Conservation (phyloP, 805 yeast genomes). For the Pichia paraexigua region DNA sequence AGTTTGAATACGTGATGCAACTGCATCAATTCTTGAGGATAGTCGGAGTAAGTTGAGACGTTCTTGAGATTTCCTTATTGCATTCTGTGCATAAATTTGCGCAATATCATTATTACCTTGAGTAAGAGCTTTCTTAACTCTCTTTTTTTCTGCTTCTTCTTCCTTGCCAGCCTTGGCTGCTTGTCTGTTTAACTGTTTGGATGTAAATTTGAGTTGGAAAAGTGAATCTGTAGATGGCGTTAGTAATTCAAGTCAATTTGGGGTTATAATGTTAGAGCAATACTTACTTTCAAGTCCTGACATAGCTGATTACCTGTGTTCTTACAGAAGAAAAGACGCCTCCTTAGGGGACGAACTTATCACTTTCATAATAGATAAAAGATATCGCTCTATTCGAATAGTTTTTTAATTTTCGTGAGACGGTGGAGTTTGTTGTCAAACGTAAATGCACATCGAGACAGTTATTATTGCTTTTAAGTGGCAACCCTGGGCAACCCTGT, state of each 20-base stretch:
- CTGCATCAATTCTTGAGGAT: slow-evolving; percentile 90
- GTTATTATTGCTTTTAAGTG: no score
- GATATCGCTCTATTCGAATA: background rate
- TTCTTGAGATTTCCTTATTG: slow-evolving; percentile 86
- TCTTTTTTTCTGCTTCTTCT: slow-evolving; percentile 77
- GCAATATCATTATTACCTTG: slow-evolving; percentile 92
- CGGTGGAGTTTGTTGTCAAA: background rate
- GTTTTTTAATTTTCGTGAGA: no score
- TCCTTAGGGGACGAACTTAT: background rate
- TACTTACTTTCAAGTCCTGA: slow-evolving; percentile 37
- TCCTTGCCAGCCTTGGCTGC: slow-evolving; percentile 88
- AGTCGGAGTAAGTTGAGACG: slow-evolving; percentile 70
- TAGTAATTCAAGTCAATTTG: slow-evolving; percentile 5
- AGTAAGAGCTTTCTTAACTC: slow-evolving; percentile 78
- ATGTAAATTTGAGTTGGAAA: slow-evolving; percentile 75
- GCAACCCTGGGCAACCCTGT: no score
- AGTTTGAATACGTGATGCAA: slow-evolving; percentile 91
- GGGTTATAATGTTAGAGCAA: no score
- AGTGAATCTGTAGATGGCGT: slow-evolving; percentile 40
- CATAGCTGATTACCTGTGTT: slow-evolving; percentile 16
- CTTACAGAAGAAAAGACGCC: background rate
- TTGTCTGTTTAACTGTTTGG: slow-evolving; percentile 86
- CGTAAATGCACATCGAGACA: no score
- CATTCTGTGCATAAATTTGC: slow-evolving; percentile 88
- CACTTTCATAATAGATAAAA: background rate